Base-by-base conservation (phyloP, 2,329 filamentous ascomycete genomes). In the Ophiostoma ulmi region DNA sequence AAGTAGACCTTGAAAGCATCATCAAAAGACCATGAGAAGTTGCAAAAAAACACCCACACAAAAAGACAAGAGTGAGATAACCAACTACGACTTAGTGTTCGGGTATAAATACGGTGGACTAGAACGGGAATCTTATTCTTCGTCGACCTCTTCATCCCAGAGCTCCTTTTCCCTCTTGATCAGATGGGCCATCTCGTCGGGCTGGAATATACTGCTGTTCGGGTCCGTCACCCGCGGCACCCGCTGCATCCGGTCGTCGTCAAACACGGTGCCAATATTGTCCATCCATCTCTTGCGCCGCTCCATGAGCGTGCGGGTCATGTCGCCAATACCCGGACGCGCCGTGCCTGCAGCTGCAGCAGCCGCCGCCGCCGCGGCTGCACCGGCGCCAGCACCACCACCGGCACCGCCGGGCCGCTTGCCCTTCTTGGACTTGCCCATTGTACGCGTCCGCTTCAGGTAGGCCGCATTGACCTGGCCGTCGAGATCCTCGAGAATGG, bases 401-500 rank as follows among this genome's bases (percentile, higher is more conserved):
- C 76, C 87, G 13, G 71, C 74, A 78, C 80, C 92, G 87, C 75
- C 86, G 4, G 75, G 74, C 69, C 67, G 74, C 74, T 70, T 76
- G 71, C 96, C 94, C 71, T 93, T 90, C 81, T 97, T 97, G 80
- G 96, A 96, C 79, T 98, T 96, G 78, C 94, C 92, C 81, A 98
- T 90, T 0, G 93, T 97, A 66, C 95, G 89, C 38, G 94, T 98
- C 35, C 95, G 91, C 82, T 99, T 99, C 64, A 97, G 88, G 77
- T 98, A 99, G 3, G 95, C 94, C 69, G 92, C 90, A 77, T 98
- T 94, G 61, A 98, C 93, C 78, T 98, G 95, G 61, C 90, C 89
- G 82, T 99, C 95, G 31, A 99, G 88, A 78, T 99, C 95, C 78
- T 99, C 95, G 68, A 96, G 90, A 75, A 99, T 99, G 70, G 93